Evolutionary conservation across 345 rosid genomes (phyloP), one percentile per base, ranked within the genome.

Genomic region (Eucalyptus rudis): DNA sequence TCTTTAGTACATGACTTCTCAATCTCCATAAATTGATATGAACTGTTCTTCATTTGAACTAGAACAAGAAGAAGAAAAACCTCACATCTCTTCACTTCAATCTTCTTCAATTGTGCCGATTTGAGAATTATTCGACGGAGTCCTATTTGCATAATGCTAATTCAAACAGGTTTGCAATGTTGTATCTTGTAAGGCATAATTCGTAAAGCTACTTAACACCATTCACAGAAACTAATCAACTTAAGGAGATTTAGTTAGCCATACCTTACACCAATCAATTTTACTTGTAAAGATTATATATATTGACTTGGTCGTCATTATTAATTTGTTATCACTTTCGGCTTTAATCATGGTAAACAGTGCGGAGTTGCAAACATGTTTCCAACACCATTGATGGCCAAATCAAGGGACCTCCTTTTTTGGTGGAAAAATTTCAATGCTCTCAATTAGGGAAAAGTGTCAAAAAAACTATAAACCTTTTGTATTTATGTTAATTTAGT

Each of bases 111-210:
- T 24, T 56, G 62, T 9, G 62, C 62, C 6, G 1, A 27, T 56
- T 56, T 2, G 29, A 56, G 62, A 56, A 56, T 4, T 56, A 10
- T 56, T 56, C 29, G 6, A 56, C 6, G 5, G 6, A 56, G 62
- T 56, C 62, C 3, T 56, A 56, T 9, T 24, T 56, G 29, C 3
- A 56, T 56, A 56, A 56, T 56, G 13, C 6, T 24, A 56, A 56
- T 10, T 56, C 62, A 56, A 56, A 56, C 0, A 5, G 6, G 29
- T 56, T 56, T 4, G 5, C 0, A 4, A 0, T 24, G 13, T 56
- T 56, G 13, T 24, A 24, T 0, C 62, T 56, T 25, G 29, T 1
- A 56, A 56, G 3, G 29, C 62, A 56, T 56, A 56, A 25, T 56
- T 56, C 1, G 1, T 56, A 27, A 56, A 56, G 29, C 6, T 56